These are phyloP conservation scores for Truncatella angustata DNA, from an alignment of 2,329 filamentous ascomycete species.

Conservation along the genomic window DNA sequence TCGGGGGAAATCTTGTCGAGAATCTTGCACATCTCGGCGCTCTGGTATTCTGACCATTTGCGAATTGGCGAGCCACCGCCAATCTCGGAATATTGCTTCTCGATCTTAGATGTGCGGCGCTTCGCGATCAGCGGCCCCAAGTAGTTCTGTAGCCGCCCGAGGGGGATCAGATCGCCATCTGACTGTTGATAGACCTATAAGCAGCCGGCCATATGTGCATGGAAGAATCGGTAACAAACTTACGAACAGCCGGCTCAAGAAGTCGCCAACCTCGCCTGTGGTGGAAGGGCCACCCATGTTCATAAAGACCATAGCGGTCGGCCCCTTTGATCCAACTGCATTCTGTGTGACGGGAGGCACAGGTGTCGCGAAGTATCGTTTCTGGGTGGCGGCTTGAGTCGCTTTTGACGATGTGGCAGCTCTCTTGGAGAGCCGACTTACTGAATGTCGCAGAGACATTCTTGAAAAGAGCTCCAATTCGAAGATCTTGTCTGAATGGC, in stretches of 20 bases:
- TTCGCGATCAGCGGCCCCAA: slow-evolving; percentile 83
- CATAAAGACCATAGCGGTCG: slow-evolving; percentile 97
- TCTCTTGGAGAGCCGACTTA: slow-evolving; percentile 34
- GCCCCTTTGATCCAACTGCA: slow-evolving; percentile 67
- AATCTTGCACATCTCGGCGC: slow-evolving; percentile 93
- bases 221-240: slow-evolving; percentile 31
- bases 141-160: slow-evolving; percentile 87
- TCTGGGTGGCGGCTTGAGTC: slow-evolving; percentile 34
- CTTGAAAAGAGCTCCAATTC: too few species aligned
- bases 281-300: slow-evolving; percentile 98
- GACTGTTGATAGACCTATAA: too few species aligned
- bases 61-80: slow-evolving; percentile 97
- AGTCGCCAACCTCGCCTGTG: slow-evolving; percentile 82
- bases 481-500: too few species aligned
- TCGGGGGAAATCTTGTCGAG: slow-evolving; percentile 87
- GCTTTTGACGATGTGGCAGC: slow-evolving; percentile 21
- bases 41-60: slow-evolving; percentile 97
- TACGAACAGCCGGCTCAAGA: slow-evolving; percentile 90
- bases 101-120: slow-evolving; percentile 90
- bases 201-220: too few species aligned
- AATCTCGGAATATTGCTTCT: slow-evolving; percentile 93
- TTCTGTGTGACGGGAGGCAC: slow-evolving; percentile 80
- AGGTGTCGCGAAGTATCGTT: slow-evolving; percentile 54
- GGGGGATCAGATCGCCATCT: slow-evolving; percentile 92
- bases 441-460: slow-evolving; percentile 41